phyloP scores from a whole-genome alignment of 2,329 filamentous ascomycete species.

The Catunica adiposa region DNA sequence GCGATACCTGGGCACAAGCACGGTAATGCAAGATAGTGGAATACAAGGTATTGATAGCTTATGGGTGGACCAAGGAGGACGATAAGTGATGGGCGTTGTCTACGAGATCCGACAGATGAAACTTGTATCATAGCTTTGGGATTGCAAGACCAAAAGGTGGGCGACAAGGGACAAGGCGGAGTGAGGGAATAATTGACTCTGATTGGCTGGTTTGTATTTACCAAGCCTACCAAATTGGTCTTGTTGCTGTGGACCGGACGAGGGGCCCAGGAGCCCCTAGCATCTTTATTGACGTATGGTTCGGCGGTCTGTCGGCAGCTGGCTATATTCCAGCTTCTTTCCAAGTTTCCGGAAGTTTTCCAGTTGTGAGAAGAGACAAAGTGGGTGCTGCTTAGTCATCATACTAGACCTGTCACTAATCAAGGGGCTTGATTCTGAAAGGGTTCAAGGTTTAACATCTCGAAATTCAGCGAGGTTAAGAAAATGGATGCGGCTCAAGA shows the following conservation, averaged over 20 bases:
- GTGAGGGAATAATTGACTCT: neutral
- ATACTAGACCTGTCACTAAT: neutral
- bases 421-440: neutral
- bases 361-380: neutral
- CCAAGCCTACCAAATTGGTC: conserved; percentile 1
- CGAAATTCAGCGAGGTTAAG: neutral
- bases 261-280: neutral
- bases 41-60: neutral
- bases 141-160: neutral
- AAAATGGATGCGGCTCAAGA: conserved; percentile 2
- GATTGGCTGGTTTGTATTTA: conserved; percentile 5
- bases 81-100: conserved; percentile 13
- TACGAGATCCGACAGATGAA: neutral
- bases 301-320: conserved; percentile 7
- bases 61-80: neutral
- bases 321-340: neutral
- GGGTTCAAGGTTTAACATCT: neutral
- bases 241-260: conserved; percentile 7
- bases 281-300: neutral
- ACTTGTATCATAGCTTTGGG: neutral
- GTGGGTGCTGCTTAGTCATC: conserved; percentile 1
- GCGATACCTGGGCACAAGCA: neutral
- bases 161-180: neutral
- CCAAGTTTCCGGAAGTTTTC: neutral
- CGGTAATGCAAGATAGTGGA: neutral